These are phyloP conservation scores for Tephrocybe rancida DNA, from an alignment of 768 basidiomycete genomes.

Conservation along the genomic window DNA sequence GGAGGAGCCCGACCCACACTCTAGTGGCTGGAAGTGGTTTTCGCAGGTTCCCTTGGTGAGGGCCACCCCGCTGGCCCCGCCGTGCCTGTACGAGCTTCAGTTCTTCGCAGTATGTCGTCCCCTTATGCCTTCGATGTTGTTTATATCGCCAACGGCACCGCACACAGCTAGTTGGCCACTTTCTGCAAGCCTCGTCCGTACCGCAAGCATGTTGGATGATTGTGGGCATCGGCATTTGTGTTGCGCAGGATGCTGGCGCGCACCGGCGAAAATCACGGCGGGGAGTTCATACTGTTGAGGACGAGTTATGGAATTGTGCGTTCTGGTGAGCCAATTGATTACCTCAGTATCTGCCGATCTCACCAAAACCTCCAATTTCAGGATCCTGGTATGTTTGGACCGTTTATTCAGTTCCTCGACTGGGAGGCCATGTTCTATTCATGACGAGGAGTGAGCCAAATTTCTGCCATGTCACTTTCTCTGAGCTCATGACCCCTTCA, in stretches of 20 bases:
- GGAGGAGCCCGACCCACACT: slow-evolving; percentile 33
- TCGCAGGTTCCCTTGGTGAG: slow-evolving; percentile 66
- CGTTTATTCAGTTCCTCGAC: slow-evolving; percentile 51
- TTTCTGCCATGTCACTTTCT: slow-evolving; percentile 1
- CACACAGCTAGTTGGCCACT: slow-evolving; percentile 50
- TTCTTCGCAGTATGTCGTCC: slow-evolving; percentile 50
- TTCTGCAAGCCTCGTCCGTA: slow-evolving; percentile 57
- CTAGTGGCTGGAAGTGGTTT: slow-evolving; percentile 68
- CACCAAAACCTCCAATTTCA: slow-evolving; percentile 20
- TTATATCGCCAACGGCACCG: slow-evolving; percentile 1
- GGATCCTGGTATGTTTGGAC: slow-evolving; percentile 59
- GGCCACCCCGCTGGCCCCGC: slow-evolving; percentile 57
- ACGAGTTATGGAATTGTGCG: slow-evolving; percentile 75
- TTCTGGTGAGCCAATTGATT: slow-evolving; percentile 48
- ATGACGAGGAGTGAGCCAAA: slow-evolving; percentile 74
- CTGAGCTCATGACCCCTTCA: slow-evolving; percentile 24
- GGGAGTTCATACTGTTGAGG: slow-evolving; percentile 51
- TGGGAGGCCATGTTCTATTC: slow-evolving; percentile 76
- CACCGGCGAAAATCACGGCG: slow-evolving; percentile 47
- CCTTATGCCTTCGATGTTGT: background rate
- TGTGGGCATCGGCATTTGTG: slow-evolving; percentile 69
- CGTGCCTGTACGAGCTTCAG: slow-evolving; percentile 76
- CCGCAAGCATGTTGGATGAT: slow-evolving; percentile 71
- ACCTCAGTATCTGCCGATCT: background rate
- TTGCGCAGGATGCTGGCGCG: slow-evolving; percentile 81